phyloP scores from a whole-genome alignment of 2,329 filamentous ascomycete species.

The Xylariaceae sp. region DNA sequence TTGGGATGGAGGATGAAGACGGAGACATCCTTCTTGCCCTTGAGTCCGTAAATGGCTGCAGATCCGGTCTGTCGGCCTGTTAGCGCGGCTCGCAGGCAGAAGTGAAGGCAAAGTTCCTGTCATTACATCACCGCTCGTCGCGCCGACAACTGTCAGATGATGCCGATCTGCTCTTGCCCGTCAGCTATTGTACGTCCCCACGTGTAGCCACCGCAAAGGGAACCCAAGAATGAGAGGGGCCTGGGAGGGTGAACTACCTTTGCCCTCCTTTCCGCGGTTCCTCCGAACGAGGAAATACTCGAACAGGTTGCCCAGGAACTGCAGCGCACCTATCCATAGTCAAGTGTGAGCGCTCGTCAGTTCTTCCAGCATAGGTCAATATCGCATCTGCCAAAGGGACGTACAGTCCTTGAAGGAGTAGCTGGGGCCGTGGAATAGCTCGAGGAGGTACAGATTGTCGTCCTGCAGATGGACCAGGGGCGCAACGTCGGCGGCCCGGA shows the following conservation, averaged over 20 bases:
- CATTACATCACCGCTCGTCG: conserved; percentile 66
- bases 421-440: conserved; percentile 93
- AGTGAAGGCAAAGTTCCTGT: background rate
- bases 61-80: conserved; percentile 64
- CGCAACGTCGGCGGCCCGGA: conserved; percentile 72
- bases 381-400: background rate
- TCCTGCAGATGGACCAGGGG: conserved; percentile 73
- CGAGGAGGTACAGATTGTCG: conserved; percentile 77
- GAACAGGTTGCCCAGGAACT: conserved; percentile 94
- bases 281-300: conserved; percentile 76
- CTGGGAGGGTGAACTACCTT: conserved; percentile 10
- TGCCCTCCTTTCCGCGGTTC: conserved; percentile 63
- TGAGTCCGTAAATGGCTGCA: conserved; percentile 89
- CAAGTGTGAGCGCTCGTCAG: conserved; percentile 6
- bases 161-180: conserved; percentile 51
- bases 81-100: background rate
- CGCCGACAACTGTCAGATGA: conserved; percentile 80
- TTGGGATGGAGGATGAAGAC: conserved; percentile 93
- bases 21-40: conserved; percentile 94
- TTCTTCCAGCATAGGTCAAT: background rate
- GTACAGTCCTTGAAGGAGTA: conserved; percentile 89
- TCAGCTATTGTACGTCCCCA: background rate
- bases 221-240: too few species aligned
- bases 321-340: conserved; percentile 54
- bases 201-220: too few species aligned